A percentile compares a stretch with the other conserved stretches of the same genome.
These are phyloP conservation scores for Entomortierella beljakovae DNA, from an alignment of 192 early-diverging fungal genomes.

Conservation along the genomic window DNA sequence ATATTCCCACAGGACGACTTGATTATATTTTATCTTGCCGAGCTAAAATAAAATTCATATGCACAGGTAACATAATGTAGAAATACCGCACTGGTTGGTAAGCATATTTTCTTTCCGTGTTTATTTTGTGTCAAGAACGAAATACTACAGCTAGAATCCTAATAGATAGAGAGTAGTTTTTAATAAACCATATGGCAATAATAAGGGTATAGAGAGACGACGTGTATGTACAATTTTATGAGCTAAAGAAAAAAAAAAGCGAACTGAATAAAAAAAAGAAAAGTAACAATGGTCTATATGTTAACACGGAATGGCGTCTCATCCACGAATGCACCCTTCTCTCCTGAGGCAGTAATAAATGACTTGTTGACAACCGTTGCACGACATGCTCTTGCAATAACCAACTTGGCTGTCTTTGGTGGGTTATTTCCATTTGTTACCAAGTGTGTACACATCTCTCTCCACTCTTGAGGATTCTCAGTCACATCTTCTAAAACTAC, in stretches of 20 bases:
- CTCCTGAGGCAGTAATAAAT: constrained; percentile 21
- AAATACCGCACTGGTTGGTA: too few relatives aligned
- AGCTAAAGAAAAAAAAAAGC: neutral
- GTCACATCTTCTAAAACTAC: constrained; percentile 28
- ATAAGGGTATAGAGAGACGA: neutral
- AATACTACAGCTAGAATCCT: too few relatives aligned
- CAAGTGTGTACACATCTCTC: constrained; percentile 35
- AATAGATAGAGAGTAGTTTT: too few relatives aligned
- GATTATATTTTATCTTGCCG: too few relatives aligned
- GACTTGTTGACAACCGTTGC: constrained; percentile 34
- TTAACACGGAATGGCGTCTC: constrained; percentile 27
- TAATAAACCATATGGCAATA: too few relatives aligned
- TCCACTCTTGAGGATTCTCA: constrained; percentile 23
- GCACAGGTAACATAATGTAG: too few relatives aligned
- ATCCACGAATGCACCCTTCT: constrained; percentile 27
- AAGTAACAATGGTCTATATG: neutral
- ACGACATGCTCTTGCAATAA: constrained; percentile 11
- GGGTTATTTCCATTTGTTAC: constrained; percentile 48
- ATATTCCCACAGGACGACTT: too few relatives aligned
- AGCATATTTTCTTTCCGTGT: too few relatives aligned
- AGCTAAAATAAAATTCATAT: too few relatives aligned
- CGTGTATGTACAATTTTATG: too few relatives aligned
- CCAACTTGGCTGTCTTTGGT: constrained; percentile 34
- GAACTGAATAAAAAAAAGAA: constrained; percentile 2
- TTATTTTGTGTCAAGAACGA: too few relatives aligned